Base-by-base conservation (phyloP, 139 green algal species). In the Chlamydomonas incerta region DNA sequence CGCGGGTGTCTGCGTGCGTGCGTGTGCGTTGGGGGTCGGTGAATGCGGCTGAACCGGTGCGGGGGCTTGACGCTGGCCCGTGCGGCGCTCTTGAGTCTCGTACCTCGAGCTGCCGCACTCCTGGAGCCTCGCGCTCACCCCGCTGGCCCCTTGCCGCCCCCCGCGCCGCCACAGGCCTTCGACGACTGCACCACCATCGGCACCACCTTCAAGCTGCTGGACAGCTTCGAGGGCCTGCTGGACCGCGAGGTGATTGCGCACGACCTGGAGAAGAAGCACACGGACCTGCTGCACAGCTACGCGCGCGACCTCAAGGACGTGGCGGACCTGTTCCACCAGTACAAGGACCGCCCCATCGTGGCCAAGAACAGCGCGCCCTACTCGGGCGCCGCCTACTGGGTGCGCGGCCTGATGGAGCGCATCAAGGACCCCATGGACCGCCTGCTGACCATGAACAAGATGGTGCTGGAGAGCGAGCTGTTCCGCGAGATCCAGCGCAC, bases 181-280 rank as follows among this genome's bases (percentile, higher is more conserved):
- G 93, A 97, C 72, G 94, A 96, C 86, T 96, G 94, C 90, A 93
- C 93, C 52, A 98, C 94, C 5, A 92, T 98, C 33, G 86, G 81
- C 29, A 89, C 89, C 41, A 95, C 94, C 29, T 98, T 99, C 94
- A 98, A 98, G 93, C 94, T 98, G 74, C 90, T 98, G 34, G 96
- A 98, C 47, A 91, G 89, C 74, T 98, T 98, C 86, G 95, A 98
- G 88, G 94, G 94, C 28, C 90, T 98, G 65, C 91, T 98, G 55
- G 95, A 99, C 37, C 93, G 96, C 35, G 93, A 96, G 47, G 93
- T 94, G 31, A 97, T 98, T 72, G 91, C 91, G 3, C 65, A 87
- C 18, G 92, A 95, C 52, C 81, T 99, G 35, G 93, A 96, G 75
- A 92, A 93, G 87, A 97, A 97, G 93, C 88, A 96, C 73, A 69